phyloP scores from a whole-genome alignment of 1,284 basidiomycete species.

The Tilletiopsis washingtonensis region DNA sequence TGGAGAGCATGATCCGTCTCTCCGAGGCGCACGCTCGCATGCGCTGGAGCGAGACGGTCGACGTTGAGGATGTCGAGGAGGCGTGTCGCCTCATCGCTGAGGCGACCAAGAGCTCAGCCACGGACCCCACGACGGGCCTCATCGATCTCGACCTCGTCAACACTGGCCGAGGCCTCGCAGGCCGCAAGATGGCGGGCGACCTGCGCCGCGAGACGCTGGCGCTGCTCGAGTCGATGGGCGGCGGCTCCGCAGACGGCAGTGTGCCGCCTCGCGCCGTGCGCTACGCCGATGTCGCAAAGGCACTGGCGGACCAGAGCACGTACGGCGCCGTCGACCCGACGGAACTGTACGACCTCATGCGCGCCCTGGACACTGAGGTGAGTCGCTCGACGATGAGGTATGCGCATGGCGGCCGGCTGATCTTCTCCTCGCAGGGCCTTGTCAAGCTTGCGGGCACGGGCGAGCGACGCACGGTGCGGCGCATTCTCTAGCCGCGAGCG shows the following conservation, averaged over 20 bases:
- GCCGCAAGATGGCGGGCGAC: slow-evolving; percentile 53
- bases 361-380: slow-evolving; percentile 29
- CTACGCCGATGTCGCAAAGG: slow-evolving; percentile 32
- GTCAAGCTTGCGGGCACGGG: slow-evolving; percentile 38
- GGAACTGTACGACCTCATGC: slow-evolving; percentile 37
- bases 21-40: slow-evolving; percentile 93
- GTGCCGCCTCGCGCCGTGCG: slow-evolving; percentile 28
- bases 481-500: slow-evolving; percentile 6
- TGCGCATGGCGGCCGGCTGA: no score
- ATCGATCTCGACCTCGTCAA: slow-evolving; percentile 94
- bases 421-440: no score
- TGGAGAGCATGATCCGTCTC: slow-evolving; percentile 96
- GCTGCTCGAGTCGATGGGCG: slow-evolving; percentile 32
- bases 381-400: not conserved
- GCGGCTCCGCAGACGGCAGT: slow-evolving; percentile 12
- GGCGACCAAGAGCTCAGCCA: slow-evolving; percentile 70
- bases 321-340: slow-evolving; percentile 26
- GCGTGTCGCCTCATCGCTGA: slow-evolving; percentile 87
- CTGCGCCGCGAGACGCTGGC: slow-evolving; percentile 36
- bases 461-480: slow-evolving; percentile 36
- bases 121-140: slow-evolving; percentile 83
- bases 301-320: slow-evolving; percentile 39
- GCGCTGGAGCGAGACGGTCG: slow-evolving; percentile 78
- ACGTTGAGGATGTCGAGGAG: slow-evolving; percentile 79
- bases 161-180: slow-evolving; percentile 78